Percentiles rank a stretch among this genome's conserved stretches.
Evolutionary conservation across 805 yeast species (phyloP).

Genomic region (Metschnikowia continentalis): DNA sequence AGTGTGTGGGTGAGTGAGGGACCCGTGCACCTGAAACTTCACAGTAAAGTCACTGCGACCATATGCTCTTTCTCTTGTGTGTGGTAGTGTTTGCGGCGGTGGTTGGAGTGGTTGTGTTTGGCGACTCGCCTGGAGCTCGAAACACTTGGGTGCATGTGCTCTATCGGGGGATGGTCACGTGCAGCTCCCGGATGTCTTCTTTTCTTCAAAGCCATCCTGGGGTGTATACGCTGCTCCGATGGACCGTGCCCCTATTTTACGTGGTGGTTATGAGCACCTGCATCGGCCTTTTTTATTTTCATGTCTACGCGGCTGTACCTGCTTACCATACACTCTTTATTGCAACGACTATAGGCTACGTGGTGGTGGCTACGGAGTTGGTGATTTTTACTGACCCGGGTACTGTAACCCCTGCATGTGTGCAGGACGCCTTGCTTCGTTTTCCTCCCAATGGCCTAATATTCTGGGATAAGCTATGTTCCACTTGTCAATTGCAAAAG

Average conservation of each 20-base stretch:
- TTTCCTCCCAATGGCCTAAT: constrained; percentile 48
- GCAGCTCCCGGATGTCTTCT: constrained; percentile 2
- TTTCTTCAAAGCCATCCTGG: constrained; percentile 6
- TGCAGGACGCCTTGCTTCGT: constrained; percentile 6
- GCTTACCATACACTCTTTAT: constrained; percentile 22
- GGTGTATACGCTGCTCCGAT: constrained; percentile 23
- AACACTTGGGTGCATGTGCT: constrained; percentile 30
- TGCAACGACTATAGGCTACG: constrained; percentile 24
- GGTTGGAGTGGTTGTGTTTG: constrained; percentile 39
- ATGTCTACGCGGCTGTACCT: constrained; percentile 23
- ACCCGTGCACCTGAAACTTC: neutral
- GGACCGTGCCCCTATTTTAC: constrained; percentile 45
- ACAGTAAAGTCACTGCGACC: neutral
- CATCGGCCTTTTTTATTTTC: constrained; percentile 28
- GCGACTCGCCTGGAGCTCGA: constrained; percentile 43
- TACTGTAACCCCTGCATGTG: constrained; percentile 15
- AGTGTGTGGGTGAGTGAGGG: neutral
- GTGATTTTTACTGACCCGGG: constrained; percentile 47
- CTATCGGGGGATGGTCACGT: constrained; percentile 11
- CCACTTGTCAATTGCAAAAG: constrained; percentile 43
- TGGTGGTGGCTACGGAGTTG: constrained; percentile 33
- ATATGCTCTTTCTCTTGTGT: constrained; percentile 10
- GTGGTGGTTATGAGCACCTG: constrained; percentile 31
- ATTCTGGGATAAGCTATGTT: constrained; percentile 45
- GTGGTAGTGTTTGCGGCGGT: constrained; percentile 11